Evolutionary conservation across 257 asterid genomes (phyloP), one percentile per base, ranked within the genome.

Genomic region (Jacaranda mimosifolia): DNA sequence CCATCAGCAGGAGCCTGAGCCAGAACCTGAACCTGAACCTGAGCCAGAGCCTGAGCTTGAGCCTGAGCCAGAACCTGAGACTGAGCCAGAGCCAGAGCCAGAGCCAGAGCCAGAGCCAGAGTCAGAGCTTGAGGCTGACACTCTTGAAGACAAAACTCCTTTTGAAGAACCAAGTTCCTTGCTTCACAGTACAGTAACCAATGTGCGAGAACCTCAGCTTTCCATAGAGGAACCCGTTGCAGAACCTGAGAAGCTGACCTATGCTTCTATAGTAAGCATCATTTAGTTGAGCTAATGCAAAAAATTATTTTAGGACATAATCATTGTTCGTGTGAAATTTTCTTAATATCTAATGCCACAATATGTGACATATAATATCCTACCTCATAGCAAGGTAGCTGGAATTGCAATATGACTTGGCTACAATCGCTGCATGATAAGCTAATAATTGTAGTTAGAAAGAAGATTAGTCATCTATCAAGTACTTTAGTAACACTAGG

Each of bases 181-280:
- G 74, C 80, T 62, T 79, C 94, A 82, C 76, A 84, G 52, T 73
- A 82, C 88, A 17, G 70, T 66, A 10, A 70, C 86, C 59, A 17
- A 85, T 15, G 78, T 68, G 64, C 91, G 85, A 63, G 96, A 83
- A 75, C 83, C 91, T 73, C 72, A 77, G 63, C 81, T 79, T 77
- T 79, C 79, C 64, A 81, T 70, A 19, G 91, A 87, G 79, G 92
- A 92, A 84, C 89, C 96, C 74, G 39, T 77, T 79, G 91, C 77
- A 60, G 97, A 90, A 75, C 90, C 90, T 56, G 85, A 88, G 75
- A 91, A 88, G 83, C 75, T 86, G 78, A 84, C 94, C 57, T 94
- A 94, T 79, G 98, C 98, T 19, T 89, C 97, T 58, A 84, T 90
- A 62, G 98, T 93, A 86, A 68, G 97, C 51, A 70, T 26, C 83